Evolutionary conservation across 2,329 filamentous ascomycete species (phyloP).

Genomic region (Fusarium liriodendri): DNA sequence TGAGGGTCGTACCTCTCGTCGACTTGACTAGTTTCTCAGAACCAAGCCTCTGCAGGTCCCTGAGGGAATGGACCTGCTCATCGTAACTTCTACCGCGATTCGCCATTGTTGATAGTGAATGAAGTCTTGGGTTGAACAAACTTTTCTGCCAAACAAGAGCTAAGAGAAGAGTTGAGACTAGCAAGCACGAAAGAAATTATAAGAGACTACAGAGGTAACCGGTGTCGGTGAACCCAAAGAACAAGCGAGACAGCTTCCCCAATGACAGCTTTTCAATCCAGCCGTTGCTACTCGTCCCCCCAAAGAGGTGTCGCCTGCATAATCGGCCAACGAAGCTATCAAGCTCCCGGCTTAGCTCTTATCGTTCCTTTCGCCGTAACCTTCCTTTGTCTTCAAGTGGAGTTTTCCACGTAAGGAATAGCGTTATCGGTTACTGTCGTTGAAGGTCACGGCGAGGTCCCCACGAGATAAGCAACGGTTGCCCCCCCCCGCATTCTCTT

Average conservation of each 20-base stretch:
- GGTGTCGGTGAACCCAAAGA: background rate
- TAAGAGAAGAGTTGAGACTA: background rate
- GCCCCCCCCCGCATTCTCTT: background rate
- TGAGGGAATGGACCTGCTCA: conserved; percentile 7
- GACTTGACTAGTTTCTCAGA: conserved; percentile 5
- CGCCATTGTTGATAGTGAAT: conserved; percentile 1
- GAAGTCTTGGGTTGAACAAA: background rate
- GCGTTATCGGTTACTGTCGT: background rate
- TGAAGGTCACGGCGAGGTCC: background rate
- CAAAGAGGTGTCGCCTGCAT: background rate
- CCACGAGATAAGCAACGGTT: background rate
- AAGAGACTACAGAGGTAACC: background rate
- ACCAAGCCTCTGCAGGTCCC: conserved; percentile 17
- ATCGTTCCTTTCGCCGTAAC: background rate
- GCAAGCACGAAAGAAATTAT: background rate
- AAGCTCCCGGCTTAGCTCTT: background rate
- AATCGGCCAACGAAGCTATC: background rate
- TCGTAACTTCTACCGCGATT: conserved; percentile 15
- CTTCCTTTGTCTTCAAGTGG: background rate
- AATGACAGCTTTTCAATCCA: background rate
- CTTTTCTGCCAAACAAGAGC: background rate
- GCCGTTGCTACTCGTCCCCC: background rate
- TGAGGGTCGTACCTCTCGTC: background rate
- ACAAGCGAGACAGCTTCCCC: background rate
- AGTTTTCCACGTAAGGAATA: background rate